Evolutionary conservation across 805 yeast species (phyloP).

Genomic region (Metschnikowia sp.): DNA sequence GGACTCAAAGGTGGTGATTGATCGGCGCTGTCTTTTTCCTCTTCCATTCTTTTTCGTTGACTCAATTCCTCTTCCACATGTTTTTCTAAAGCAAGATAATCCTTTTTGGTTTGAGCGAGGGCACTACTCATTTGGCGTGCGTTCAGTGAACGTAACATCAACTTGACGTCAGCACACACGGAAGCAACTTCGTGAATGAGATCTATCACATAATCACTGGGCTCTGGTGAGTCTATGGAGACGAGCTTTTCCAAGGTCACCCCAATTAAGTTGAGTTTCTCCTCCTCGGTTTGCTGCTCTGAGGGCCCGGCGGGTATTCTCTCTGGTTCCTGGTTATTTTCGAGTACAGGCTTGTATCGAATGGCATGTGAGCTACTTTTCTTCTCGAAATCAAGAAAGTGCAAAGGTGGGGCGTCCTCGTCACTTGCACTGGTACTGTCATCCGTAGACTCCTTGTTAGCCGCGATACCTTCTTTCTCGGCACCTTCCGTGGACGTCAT

Average conservation of each 20-base stretch:
- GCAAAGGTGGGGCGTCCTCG: constrained; percentile 29
- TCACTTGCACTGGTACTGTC: constrained; percentile 28
- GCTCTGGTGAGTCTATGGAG: constrained; percentile 52
- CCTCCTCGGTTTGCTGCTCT: constrained; percentile 20
- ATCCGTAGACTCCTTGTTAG: neutral
- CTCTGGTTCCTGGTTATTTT: constrained; percentile 19
- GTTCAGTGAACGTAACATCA: constrained; percentile 56
- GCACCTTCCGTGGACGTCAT: neutral
- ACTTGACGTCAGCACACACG: constrained; percentile 58
- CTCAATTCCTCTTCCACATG: constrained; percentile 11
- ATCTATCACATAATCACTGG: constrained; percentile 54
- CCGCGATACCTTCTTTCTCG: neutral
- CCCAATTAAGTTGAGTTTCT: constrained; percentile 13
- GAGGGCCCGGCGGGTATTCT: constrained; percentile 2
- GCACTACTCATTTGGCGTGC: constrained; percentile 47
- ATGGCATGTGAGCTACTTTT: constrained; percentile 23
- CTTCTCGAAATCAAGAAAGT: constrained; percentile 27
- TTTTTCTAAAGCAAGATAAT: constrained; percentile 15
- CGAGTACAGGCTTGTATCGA: constrained; percentile 36
- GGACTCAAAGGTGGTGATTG: no score
- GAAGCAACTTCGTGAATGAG: constrained; percentile 61
- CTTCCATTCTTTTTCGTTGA: constrained; percentile 24
- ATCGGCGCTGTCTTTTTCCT: constrained; percentile 11
- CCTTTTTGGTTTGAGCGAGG: constrained; percentile 23
- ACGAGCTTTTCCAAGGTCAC: constrained; percentile 55